Conservation (phyloP, 345 rosid species). For the Brassica juncea region DNA sequence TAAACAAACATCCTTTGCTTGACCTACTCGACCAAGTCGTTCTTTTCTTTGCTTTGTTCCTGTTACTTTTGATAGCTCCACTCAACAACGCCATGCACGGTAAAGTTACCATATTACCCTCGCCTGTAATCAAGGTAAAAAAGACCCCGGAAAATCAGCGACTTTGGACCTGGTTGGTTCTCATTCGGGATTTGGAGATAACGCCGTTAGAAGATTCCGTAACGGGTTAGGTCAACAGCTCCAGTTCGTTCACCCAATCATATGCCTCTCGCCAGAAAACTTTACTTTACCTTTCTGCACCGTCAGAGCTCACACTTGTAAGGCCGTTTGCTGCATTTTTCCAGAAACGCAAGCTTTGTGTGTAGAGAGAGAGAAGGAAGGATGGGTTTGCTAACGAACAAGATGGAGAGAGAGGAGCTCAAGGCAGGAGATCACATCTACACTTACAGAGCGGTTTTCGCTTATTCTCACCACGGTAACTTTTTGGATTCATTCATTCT, state of each 20-base stretch:
- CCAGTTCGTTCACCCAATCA: constrained; percentile 15
- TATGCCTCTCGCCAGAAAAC: background rate
- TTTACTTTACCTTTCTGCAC: constrained; percentile 29
- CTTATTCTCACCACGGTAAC: constrained; percentile 96
- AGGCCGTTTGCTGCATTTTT: constrained; percentile 27
- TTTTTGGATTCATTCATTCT: background rate
- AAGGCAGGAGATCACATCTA: constrained; percentile 92
- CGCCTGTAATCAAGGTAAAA: constrained; percentile 15
- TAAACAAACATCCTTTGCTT: constrained; percentile 28
- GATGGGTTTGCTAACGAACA: constrained; percentile 89
- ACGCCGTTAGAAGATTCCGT: constrained; percentile 38
- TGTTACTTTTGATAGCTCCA: constrained; percentile 4
- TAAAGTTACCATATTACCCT: constrained; percentile 12
- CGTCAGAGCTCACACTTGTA: constrained; percentile 31
- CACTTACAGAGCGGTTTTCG: constrained; percentile 90
- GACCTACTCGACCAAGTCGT: constrained; percentile 24
- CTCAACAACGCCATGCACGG: background rate
- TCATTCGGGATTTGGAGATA: constrained; percentile 13
- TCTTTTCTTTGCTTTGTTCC: constrained; percentile 12
- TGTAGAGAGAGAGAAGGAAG: constrained; percentile 2
- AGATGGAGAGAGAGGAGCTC: constrained; percentile 71
- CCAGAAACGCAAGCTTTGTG: constrained; percentile 18
- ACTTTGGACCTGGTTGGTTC: constrained; percentile 10
- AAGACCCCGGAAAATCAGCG: constrained; percentile 17
- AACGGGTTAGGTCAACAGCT: constrained; percentile 34